A percentile compares a stretch with the other conserved stretches of the same genome.
These are phyloP conservation scores for Gaertneriomyces semiglobifer DNA, from an alignment of 192 early-diverging fungal species.

Conservation along the genomic window DNA sequence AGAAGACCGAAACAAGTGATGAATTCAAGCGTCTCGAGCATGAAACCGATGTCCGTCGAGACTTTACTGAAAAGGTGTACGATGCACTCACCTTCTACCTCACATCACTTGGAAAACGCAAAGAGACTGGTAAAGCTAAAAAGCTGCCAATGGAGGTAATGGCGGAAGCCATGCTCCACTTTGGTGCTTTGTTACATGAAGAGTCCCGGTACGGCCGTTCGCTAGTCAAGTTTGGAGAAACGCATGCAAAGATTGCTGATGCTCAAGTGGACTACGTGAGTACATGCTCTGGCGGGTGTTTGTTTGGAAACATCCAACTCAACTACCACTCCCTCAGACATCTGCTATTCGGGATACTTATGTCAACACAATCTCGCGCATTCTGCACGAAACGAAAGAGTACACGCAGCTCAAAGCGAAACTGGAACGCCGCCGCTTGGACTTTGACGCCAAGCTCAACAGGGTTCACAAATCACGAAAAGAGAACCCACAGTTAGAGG, in stretches of 20 bases:
- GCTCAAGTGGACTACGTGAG: conserved; percentile 47
- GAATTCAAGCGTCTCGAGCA: conserved; percentile 77
- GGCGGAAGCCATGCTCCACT: conserved; percentile 59
- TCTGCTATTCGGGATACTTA: conserved; percentile 55
- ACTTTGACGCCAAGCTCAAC: conserved; percentile 88
- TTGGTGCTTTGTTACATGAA: conserved; percentile 46
- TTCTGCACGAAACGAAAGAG: conserved; percentile 47
- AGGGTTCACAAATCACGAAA: conserved; percentile 89
- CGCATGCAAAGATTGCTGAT: conserved; percentile 44
- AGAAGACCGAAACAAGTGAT: conserved; percentile 69
- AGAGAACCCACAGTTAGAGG: conserved; percentile 84
- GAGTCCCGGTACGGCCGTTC: conserved; percentile 43
- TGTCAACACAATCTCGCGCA: conserved; percentile 39
- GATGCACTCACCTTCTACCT: conserved; percentile 50
- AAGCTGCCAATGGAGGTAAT: conserved; percentile 67
- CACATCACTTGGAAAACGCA: conserved; percentile 57
- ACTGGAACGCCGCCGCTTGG: conserved; percentile 79
- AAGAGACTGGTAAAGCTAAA: conserved; percentile 59
- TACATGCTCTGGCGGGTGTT: not conserved
- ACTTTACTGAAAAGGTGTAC: conserved; percentile 63
- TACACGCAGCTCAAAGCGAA: conserved; percentile 71
- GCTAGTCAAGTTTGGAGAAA: conserved; percentile 48
- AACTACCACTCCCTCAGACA: conserved; percentile 9
- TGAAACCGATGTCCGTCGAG: conserved; percentile 65
- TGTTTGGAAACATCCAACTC: not conserved